Conservation (phyloP, 1,284 basidiomycete genomes). For the Calocybe gambosa region DNA sequence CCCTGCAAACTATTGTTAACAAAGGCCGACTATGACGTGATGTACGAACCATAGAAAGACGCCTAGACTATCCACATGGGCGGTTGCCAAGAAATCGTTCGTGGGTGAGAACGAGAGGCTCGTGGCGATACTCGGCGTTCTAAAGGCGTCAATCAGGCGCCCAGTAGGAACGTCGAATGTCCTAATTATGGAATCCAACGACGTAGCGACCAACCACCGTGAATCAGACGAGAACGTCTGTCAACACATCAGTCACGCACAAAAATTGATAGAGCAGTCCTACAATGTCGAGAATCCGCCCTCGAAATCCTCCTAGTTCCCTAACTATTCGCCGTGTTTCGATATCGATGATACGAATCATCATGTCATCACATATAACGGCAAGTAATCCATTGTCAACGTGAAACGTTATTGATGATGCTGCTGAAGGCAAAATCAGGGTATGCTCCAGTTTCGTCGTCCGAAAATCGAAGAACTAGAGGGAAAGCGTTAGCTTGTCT, state of each 20-base stretch:
- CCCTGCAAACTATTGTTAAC: slow-evolving; percentile 42
- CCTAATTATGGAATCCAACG: slow-evolving; percentile 87
- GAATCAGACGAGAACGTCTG: slow-evolving; percentile 93
- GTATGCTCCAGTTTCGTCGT: slow-evolving; percentile 69
- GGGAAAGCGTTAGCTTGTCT: not conserved
- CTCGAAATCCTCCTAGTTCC: slow-evolving; percentile 78
- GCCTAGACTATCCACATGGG: slow-evolving; percentile 92
- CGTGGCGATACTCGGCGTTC: slow-evolving; percentile 84
- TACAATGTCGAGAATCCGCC: slow-evolving; percentile 80
- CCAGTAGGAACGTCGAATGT: slow-evolving; percentile 97
- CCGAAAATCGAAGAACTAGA: slow-evolving; percentile 95
- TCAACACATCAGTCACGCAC: not conserved
- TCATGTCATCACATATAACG: slow-evolving; percentile 79
- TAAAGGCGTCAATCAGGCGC: slow-evolving; percentile 88
- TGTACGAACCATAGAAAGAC: slow-evolving; percentile 82
- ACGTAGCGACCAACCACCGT: slow-evolving; percentile 86
- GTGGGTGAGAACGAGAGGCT: slow-evolving; percentile 92
- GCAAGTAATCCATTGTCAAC: slow-evolving; percentile 86
- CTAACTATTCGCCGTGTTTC: slow-evolving; percentile 86
- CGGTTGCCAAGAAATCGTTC: slow-evolving; percentile 92
- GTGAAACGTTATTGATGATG: slow-evolving; percentile 73
- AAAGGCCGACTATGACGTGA: not conserved
- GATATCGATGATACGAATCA: slow-evolving; percentile 84
- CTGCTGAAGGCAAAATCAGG: slow-evolving; percentile 61
- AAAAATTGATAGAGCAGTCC: slow-evolving; percentile 21